A percentile compares a stretch with the other conserved stretches of the same genome.
Evolutionary conservation across 345 rosid species (phyloP).

Genomic region (Dipteronia sinensis): DNA sequence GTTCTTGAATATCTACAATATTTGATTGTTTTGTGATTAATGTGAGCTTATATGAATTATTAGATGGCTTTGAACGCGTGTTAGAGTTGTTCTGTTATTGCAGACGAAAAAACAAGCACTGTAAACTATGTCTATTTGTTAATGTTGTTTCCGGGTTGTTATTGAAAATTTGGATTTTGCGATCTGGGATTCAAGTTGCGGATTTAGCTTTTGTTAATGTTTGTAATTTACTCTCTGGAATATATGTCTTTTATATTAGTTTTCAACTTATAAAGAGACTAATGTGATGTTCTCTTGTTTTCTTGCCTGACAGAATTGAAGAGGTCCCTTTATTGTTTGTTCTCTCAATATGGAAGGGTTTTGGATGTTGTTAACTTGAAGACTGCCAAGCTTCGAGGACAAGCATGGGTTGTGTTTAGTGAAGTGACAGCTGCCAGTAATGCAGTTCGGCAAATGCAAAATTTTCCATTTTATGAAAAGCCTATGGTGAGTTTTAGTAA

Average conservation of each 20-base stretch:
- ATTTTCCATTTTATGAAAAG: slow-evolving; percentile 93
- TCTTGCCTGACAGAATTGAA: slow-evolving; percentile 70
- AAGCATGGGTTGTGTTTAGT: slow-evolving; percentile 94
- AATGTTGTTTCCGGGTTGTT: no score
- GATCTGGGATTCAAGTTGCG: background rate
- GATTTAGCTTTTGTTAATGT: background rate
- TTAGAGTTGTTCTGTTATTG: background rate
- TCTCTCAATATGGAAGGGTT: slow-evolving; percentile 97
- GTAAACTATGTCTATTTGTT: no score
- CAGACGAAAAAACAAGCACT: background rate
- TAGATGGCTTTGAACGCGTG: no score
- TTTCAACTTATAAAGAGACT: background rate
- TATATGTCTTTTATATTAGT: background rate
- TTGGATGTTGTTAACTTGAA: slow-evolving; percentile 98
- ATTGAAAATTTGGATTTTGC: background rate
- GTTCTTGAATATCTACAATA: background rate
- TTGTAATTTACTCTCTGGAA: background rate
- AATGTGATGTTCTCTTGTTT: slow-evolving; percentile 1
- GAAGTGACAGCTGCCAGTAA: slow-evolving; percentile 94
- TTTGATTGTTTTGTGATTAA: background rate
- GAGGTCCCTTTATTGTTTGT: slow-evolving; percentile 88
- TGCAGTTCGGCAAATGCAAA: slow-evolving; percentile 96
- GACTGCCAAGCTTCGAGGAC: slow-evolving; percentile 93
- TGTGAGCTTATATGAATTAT: background rate
- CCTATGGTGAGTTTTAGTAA: slow-evolving; percentile 71